Evolutionary conservation across 2,329 filamentous ascomycete genomes (phyloP).

Genomic region (Ambrosiella xylebori): DNA sequence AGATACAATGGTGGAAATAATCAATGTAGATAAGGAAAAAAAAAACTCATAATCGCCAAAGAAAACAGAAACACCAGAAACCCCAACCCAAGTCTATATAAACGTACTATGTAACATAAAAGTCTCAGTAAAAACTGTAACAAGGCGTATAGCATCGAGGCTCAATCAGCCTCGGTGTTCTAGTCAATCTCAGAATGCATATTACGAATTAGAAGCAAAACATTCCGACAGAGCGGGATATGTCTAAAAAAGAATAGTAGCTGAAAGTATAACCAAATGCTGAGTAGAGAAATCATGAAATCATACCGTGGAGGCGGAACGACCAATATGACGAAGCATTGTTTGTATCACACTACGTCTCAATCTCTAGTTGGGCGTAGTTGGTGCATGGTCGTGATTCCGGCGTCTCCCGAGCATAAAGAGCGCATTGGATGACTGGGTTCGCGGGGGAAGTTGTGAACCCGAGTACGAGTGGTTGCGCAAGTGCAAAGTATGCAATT

Average conservation of each 20-base stretch:
- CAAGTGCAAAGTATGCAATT: slow-evolving; percentile 11
- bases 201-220: too few relatives aligned
- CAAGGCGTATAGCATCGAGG: too few relatives aligned
- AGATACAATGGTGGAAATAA: neutral
- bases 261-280: too few relatives aligned
- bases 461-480: slow-evolving; percentile 13
- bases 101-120: neutral
- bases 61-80: neutral
- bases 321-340: neutral
- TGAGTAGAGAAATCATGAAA: too few relatives aligned
- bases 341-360: neutral
- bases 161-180: too few relatives aligned
- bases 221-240: too few relatives aligned
- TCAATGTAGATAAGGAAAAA: neutral
- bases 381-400: slow-evolving; percentile 1
- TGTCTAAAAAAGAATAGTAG: too few relatives aligned
- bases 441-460: slow-evolving; percentile 13
- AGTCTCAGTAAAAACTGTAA: neutral
- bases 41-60: neutral
- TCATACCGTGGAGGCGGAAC: too few relatives aligned
- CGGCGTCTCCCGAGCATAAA: slow-evolving; percentile 11
- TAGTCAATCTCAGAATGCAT: too few relatives aligned
- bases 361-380: neutral
- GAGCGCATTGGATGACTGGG: slow-evolving; percentile 12
- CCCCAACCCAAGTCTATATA: slow-evolving; percentile 1